These are phyloP conservation scores for Torulaspora pretoriensis DNA, from an alignment of 1,139 yeast species.

Conservation along the genomic window DNA sequence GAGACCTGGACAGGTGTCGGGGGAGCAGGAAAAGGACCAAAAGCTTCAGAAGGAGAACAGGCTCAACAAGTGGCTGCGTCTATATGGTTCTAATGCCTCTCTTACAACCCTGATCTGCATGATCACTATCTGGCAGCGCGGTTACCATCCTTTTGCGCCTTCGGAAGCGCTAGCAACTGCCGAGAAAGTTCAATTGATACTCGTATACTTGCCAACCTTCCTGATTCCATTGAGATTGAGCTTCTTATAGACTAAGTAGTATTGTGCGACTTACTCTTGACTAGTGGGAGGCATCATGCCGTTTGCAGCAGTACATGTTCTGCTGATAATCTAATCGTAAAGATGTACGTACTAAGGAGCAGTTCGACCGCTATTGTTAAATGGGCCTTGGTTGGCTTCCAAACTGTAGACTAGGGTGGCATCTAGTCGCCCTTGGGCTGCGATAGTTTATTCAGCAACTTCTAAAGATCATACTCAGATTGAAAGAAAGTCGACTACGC, in stretches of 20 bases:
- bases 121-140: slow-evolving; percentile 23
- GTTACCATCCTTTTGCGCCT: slow-evolving; percentile 27
- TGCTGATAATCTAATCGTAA: no score
- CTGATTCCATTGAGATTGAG: slow-evolving; percentile 28
- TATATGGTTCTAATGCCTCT: slow-evolving; percentile 32
- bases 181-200: slow-evolving; percentile 23
- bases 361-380: no score
- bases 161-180: slow-evolving; percentile 15
- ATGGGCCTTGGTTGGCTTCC: no score
- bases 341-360: no score
- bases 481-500: no score
- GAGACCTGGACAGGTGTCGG: slow-evolving; percentile 11
- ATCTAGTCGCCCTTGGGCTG: no score
- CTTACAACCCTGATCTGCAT: slow-evolving; percentile 32
- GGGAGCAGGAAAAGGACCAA: slow-evolving; percentile 10
- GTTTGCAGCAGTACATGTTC: no score
- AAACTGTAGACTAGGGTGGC: no score
- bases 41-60: slow-evolving; percentile 9
- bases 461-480: no score
- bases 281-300: no score
- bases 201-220: slow-evolving; percentile 31
- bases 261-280: neutral
- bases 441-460: no score
- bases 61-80: slow-evolving; percentile 18
- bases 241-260: slow-evolving; percentile 11